Evolutionary conservation across 164 flowering plant genomes (phyloP).

Genomic region (Cinnamomum chago): DNA sequence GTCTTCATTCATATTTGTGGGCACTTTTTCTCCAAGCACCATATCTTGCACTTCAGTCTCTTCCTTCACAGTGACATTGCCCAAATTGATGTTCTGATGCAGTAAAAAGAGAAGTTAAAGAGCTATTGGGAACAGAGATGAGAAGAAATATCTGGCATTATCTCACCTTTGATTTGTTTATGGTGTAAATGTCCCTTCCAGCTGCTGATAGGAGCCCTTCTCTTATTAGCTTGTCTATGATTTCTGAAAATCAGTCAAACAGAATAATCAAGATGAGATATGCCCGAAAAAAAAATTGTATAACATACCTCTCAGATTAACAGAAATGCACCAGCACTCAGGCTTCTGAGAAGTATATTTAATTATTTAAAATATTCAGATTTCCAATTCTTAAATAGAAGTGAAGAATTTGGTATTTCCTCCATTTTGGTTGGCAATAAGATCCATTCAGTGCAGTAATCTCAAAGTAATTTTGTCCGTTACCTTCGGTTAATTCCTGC

Average conservation of each 20-base stretch:
- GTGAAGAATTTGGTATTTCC: not conserved
- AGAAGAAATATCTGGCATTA: not conserved
- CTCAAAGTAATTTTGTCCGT: not conserved
- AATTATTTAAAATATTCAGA: not conserved
- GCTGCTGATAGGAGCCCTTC: slow-evolving; percentile 52
- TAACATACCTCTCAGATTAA: not conserved
- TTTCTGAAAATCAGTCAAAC: slow-evolving; percentile 41
- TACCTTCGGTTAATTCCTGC: slow-evolving; percentile 91
- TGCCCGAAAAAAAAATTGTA: not conserved
- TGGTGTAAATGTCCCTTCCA: slow-evolving; percentile 53
- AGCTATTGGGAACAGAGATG: not conserved
- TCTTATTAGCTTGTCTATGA: slow-evolving; percentile 64
- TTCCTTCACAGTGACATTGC: slow-evolving; percentile 58
- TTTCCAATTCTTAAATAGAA: not conserved
- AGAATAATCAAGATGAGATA: not conserved
- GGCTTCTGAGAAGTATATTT: not conserved
- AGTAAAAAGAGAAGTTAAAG: not conserved
- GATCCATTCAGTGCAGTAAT: not conserved
- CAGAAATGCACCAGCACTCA: not conserved
- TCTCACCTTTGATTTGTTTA: slow-evolving; percentile 52
- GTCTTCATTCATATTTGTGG: slow-evolving; percentile 33
- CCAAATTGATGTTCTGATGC: slow-evolving; percentile 40
- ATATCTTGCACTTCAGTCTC: slow-evolving; percentile 43
- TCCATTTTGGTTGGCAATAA: not conserved
- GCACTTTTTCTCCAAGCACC: slow-evolving; percentile 23